Evolutionary conservation across 176 grass and related monocot species (phyloP), one percentile per base, ranked within the genome.

Genomic region (Lolium perenne): DNA sequence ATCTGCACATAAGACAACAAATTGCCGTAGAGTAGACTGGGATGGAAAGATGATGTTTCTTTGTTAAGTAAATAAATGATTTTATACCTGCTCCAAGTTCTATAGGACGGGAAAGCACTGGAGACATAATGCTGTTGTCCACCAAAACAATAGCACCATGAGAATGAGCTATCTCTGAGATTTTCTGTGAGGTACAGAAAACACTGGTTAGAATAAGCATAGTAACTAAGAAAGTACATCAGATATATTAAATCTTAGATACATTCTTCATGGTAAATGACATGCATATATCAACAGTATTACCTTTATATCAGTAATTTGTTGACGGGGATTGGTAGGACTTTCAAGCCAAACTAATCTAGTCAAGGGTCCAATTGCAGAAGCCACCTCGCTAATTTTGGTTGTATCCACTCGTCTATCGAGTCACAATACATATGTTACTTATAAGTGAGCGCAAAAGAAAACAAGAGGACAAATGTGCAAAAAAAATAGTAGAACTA

Each of bases 91-190:
- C 94, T 80, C 96, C 96, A 61, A 98, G 92, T 88, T 98, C 91
- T 80, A 98, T 80, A 63, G 96, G 92, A 20, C 49, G 86, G 82
- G 88, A 98, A 45, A 98, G 92, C 80, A 98, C 93, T 26, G 96
- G 93, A 91, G 96, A 98, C 96, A 98, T 91, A 74, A 98, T 98
- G 76, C 96, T 98, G 76, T 98, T 98, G 76, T 98, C 96, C 43
- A 98, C 93, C 83, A 98, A 88, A 88, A 98, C 92, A 72, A 98
- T 62, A 79, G 90, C 88, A 71, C 93, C 93, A 56, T 88, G 83
- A 73, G 83, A 83, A 88, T 94, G 96, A 77, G 93, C 96, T 90
- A 98, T 92, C 78, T 98, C 93, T 67, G 93, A 55, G 35, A 98
- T 98, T 98, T 88, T 95, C 96, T 98, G 90, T 85, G 57, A 86